Percentiles rank a stretch among this genome's conserved stretches.
Evolutionary conservation across 805 yeast species (phyloP).

Genomic region (Hanseniaspora occidentalis): DNA sequence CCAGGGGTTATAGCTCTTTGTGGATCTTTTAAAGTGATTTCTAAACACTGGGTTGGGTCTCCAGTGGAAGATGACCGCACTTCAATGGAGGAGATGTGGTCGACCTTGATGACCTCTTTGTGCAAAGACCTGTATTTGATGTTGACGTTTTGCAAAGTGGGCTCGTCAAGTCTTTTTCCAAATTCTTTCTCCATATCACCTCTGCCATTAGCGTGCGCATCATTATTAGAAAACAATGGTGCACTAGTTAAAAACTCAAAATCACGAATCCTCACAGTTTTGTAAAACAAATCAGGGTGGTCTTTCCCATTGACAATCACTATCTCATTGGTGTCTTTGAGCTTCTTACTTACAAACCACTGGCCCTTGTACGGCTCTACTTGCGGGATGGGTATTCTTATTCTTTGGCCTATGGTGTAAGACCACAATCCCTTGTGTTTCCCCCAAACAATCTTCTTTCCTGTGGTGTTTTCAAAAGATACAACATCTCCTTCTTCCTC

Average conservation of each 20-base stretch:
- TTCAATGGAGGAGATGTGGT: too few relatives aligned
- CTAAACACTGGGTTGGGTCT: too few relatives aligned
- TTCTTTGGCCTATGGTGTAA: conserved; percentile 85
- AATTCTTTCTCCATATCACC: too few relatives aligned
- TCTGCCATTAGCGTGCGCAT: too few relatives aligned
- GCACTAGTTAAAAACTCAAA: conserved; percentile 13
- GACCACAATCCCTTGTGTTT: conserved; percentile 82
- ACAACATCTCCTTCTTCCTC: conserved; percentile 48
- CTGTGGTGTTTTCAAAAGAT: conserved; percentile 28
- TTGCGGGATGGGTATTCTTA: conserved; percentile 75
- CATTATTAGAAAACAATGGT: background rate
- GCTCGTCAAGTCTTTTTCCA: conserved; percentile 37
- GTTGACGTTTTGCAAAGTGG: conserved; percentile 17
- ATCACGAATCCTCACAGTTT: conserved; percentile 29
- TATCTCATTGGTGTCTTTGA: conserved; percentile 50
- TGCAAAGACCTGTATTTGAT: conserved; percentile 72
- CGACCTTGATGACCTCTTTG: conserved; percentile 27
- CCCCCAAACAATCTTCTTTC: conserved; percentile 68
- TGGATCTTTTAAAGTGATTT: conserved; percentile 30
- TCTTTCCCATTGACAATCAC: conserved; percentile 66
- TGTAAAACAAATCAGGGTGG: conserved; percentile 40
- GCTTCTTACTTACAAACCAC: conserved; percentile 80
- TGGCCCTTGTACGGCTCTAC: conserved; percentile 70
- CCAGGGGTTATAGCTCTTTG: conserved; percentile 83
- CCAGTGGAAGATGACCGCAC: too few relatives aligned